These are phyloP conservation scores for Tetracentron sinense DNA, from an alignment of 164 flowering plant species.

Conservation along the genomic window DNA sequence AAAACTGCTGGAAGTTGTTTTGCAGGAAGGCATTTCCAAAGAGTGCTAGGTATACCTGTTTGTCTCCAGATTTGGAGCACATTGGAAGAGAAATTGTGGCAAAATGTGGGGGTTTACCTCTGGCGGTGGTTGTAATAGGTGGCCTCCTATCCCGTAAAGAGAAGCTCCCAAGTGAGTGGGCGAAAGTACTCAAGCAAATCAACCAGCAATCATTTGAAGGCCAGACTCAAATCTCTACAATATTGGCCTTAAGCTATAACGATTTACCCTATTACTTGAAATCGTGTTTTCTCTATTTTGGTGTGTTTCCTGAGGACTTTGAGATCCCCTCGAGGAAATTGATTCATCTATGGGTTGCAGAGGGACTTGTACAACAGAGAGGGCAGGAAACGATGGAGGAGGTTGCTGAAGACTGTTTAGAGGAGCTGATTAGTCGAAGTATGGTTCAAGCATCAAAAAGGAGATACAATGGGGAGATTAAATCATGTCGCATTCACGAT, in stretches of 20 bases:
- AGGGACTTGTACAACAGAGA: background rate
- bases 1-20: background rate
- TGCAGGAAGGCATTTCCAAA: background rate
- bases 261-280: background rate
- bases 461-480: background rate
- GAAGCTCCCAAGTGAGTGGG: background rate
- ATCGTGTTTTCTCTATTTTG: slow-evolving; percentile 3
- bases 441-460: background rate
- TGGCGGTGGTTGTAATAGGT: background rate
- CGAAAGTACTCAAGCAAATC: background rate
- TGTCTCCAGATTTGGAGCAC: background rate
- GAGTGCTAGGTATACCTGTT: background rate
- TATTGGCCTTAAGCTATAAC: background rate
- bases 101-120: background rate
- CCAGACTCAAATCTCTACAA: background rate
- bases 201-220: background rate
- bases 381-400: background rate
- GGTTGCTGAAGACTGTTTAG: background rate
- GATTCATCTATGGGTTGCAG: background rate
- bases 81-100: background rate
- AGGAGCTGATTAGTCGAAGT: background rate
- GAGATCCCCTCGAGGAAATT: background rate
- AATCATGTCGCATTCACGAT: background rate
- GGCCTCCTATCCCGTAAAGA: background rate
- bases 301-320: background rate